A percentile compares a stretch with the other conserved stretches of the same genome.
Evolutionary conservation across 352 stramenopile genomes (phyloP).

Genomic region (Globisporangium middletonii): DNA sequence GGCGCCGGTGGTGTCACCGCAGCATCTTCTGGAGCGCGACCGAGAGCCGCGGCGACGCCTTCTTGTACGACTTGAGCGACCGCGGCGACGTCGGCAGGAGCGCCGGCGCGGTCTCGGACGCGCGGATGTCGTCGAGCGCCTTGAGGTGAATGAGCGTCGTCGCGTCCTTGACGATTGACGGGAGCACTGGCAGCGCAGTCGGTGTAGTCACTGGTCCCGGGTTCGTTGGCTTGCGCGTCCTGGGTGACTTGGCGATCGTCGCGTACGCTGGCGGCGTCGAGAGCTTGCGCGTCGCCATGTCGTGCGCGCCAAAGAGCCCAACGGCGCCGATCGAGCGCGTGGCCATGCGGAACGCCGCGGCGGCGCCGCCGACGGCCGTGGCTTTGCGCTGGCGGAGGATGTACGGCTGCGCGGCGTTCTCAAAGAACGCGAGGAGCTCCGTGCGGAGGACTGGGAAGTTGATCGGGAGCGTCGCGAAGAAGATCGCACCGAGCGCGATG

Average conservation of each 20-base stretch:
- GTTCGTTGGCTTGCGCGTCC: slow-evolving; percentile 23
- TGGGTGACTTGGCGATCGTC: slow-evolving; percentile 13
- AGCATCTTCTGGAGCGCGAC: slow-evolving; percentile 41
- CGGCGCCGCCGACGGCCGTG: slow-evolving; percentile 5
- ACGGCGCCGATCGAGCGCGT: slow-evolving; percentile 33
- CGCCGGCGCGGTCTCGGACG: slow-evolving; percentile 23
- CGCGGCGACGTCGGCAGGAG: slow-evolving; percentile 27
- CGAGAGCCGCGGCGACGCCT: slow-evolving; percentile 32
- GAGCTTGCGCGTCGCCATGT: slow-evolving; percentile 21
- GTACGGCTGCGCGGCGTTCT: slow-evolving; percentile 44
- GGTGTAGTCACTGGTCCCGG: neutral
- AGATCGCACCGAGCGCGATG: slow-evolving; percentile 39
- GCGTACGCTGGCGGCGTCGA: slow-evolving; percentile 35
- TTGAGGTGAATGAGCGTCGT: slow-evolving; percentile 11
- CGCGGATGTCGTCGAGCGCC: slow-evolving; percentile 16
- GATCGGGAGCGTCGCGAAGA: slow-evolving; percentile 54
- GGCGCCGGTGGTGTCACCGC: slow-evolving; percentile 11
- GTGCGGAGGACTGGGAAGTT: slow-evolving; percentile 55
- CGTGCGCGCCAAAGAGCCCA: slow-evolving; percentile 30
- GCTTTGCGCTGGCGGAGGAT: slow-evolving; percentile 48
- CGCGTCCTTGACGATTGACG: slow-evolving; percentile 11
- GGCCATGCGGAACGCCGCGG: slow-evolving; percentile 17
- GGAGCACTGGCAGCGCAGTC: slow-evolving; percentile 15
- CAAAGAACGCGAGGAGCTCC: slow-evolving; percentile 45
- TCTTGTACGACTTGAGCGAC: slow-evolving; percentile 41